phyloP scores from a whole-genome alignment of 176 grass and related monocot genomes.

The Aegilops tauschii region DNA sequence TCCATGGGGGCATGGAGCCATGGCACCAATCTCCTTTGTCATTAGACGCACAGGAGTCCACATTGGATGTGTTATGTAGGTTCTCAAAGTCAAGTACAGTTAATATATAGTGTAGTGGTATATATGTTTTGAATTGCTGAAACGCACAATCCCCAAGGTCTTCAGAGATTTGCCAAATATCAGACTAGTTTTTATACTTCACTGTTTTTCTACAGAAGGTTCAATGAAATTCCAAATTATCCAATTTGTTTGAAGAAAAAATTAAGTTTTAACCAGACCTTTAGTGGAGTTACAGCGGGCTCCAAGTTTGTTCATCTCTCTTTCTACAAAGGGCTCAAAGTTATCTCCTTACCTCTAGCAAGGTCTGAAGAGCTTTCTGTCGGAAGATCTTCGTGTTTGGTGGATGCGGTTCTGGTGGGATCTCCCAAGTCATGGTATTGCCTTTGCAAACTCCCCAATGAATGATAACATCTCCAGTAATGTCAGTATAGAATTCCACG shows the following conservation, averaged over 20 bases:
- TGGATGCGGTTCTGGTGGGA: conserved; percentile 83
- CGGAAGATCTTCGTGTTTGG: conserved; percentile 63
- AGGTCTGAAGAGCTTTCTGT: conserved; percentile 85
- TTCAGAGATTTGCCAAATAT: too few relatives aligned
- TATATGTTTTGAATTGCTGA: too few relatives aligned
- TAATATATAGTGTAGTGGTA: too few relatives aligned
- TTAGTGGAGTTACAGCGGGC: not conserved
- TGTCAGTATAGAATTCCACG: conserved; percentile 82
- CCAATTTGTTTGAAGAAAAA: not conserved
- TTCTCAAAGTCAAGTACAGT: too few relatives aligned
- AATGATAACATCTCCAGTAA: conserved; percentile 80
- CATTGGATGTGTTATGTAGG: too few relatives aligned
- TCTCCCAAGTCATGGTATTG: conserved; percentile 70
- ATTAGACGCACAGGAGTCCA: too few relatives aligned
- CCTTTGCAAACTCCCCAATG: conserved; percentile 92
- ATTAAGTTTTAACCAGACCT: not conserved
- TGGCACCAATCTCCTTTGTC: too few relatives aligned
- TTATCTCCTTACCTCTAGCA: conserved; percentile 65
- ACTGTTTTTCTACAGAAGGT: not conserved
- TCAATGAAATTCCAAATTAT: not conserved
- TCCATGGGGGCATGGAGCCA: not conserved
- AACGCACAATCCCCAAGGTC: too few relatives aligned
- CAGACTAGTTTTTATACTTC: too few relatives aligned
- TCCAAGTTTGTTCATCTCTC: not conserved
- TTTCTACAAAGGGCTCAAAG: conserved; percentile 41